phyloP scores from a whole-genome alignment of 495 filamentous ascomycete species.

The Aspergillus cristatus region DNA sequence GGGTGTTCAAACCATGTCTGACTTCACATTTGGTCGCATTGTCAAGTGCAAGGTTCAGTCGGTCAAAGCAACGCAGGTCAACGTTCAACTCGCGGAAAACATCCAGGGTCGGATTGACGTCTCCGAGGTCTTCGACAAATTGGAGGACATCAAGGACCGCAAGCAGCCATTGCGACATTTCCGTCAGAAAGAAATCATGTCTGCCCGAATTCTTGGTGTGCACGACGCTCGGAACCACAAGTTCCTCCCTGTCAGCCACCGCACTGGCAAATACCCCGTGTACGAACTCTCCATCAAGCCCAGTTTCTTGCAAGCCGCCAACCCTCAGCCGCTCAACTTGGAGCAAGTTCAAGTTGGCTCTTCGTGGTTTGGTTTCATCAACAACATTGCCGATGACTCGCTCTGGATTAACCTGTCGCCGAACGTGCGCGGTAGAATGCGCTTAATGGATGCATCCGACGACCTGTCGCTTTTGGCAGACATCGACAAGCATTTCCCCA shows the following conservation, averaged over 20 bases:
- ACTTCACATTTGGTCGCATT: constrained; percentile 63
- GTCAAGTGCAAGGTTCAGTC: constrained; percentile 72
- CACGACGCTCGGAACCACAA: constrained; percentile 86
- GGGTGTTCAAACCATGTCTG: constrained; percentile 51
- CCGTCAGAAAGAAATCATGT: constrained; percentile 56
- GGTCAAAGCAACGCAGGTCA: constrained; percentile 81
- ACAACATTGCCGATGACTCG: constrained; percentile 67
- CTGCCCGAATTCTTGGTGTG: constrained; percentile 72
- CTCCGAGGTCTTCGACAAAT: constrained; percentile 78
- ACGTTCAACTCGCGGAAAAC: constrained; percentile 82
- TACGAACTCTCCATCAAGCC: constrained; percentile 86
- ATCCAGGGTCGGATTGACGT: constrained; percentile 85
- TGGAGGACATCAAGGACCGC: constrained; percentile 73
- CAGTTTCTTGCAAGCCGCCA: constrained; percentile 46
- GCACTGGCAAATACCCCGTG: constrained; percentile 63
- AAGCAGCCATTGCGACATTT: constrained; percentile 70
- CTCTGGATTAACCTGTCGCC: constrained; percentile 88
- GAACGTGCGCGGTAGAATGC: constrained; percentile 78
- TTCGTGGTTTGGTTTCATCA: constrained; percentile 71
- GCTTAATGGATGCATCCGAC: constrained; percentile 72
- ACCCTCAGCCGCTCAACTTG: constrained; percentile 54
- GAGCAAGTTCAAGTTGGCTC: constrained; percentile 66
- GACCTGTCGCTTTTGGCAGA: constrained; percentile 68
- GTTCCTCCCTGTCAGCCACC: constrained; percentile 85
- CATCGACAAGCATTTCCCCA: constrained; percentile 72